These are phyloP conservation scores for Talaromyces rugulosus DNA, from an alignment of 2,329 filamentous ascomycete species.

Conservation along the genomic window DNA sequence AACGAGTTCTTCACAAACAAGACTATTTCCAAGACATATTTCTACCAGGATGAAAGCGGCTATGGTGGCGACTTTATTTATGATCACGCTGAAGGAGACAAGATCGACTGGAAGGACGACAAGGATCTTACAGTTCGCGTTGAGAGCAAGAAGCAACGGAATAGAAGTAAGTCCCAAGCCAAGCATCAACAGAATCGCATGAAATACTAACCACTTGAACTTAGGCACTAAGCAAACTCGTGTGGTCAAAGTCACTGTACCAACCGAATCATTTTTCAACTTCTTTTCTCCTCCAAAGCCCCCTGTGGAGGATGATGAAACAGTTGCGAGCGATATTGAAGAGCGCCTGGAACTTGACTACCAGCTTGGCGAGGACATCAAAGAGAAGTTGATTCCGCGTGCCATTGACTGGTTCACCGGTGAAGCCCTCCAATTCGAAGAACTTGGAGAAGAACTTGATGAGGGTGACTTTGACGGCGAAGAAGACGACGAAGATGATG, in stretches of 20 bases:
- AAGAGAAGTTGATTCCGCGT: conserved; percentile 98
- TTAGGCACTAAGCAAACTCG: conserved; percentile 98
- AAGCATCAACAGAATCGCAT: background rate
- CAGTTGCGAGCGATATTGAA: conserved; percentile 85
- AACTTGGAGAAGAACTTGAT: conserved; percentile 79
- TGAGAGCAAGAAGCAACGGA: conserved; percentile 99
- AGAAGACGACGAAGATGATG: conserved; percentile 87
- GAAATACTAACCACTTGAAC: conserved; percentile 13
- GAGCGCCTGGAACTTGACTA: conserved; percentile 97
- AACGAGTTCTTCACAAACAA: conserved; percentile 99
- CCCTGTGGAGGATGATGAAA: conserved; percentile 64
- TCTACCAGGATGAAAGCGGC: conserved; percentile 96
- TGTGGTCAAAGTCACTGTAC: conserved; percentile 98
- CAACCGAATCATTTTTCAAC: conserved; percentile 98
- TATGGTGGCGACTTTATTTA: conserved; percentile 99
- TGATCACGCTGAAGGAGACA: conserved; percentile 95
- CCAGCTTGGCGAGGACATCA: conserved; percentile 98
- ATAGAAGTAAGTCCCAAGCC: conserved; percentile 73
- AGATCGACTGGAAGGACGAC: conserved; percentile 92
- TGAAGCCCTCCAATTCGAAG: conserved; percentile 94
- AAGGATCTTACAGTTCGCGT: conserved; percentile 92
- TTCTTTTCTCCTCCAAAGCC: conserved; percentile 96
- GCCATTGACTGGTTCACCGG: conserved; percentile 99
- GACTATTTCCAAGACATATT: conserved; percentile 96
- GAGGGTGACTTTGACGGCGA: conserved; percentile 84